Percentiles rank a stretch among this genome's conserved stretches.
These are phyloP conservation scores for Cornus controversa DNA, from an alignment of 148 eudicot genomes.

Conservation along the genomic window DNA sequence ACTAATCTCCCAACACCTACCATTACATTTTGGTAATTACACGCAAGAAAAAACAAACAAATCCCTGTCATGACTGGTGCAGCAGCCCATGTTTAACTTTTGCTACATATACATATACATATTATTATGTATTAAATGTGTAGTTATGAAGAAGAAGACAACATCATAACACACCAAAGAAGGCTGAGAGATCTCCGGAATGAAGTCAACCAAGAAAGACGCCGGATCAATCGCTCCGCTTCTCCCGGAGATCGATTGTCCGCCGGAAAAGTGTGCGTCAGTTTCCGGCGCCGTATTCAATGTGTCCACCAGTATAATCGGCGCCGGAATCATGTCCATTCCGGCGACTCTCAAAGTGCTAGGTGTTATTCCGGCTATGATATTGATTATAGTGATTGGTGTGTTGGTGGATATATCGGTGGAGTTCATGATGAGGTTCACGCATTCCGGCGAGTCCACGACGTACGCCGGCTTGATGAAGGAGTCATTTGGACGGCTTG, in stretches of 20 bases:
- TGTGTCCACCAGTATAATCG: slow-evolving; percentile 83
- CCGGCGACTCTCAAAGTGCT: slow-evolving; percentile 91
- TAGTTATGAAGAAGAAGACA: background rate
- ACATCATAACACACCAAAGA: too few species aligned
- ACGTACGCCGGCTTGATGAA: slow-evolving; percentile 90
- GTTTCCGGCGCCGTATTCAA: slow-evolving; percentile 82
- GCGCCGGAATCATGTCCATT: slow-evolving; percentile 94
- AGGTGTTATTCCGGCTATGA: slow-evolving; percentile 73
- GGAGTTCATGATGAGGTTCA: slow-evolving; percentile 69
- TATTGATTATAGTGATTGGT: slow-evolving; percentile 55
- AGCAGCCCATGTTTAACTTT: too few species aligned
- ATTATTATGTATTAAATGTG: too few species aligned
- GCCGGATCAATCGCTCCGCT: slow-evolving; percentile 32
- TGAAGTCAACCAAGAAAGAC: slow-evolving; percentile 15
- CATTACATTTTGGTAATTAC: too few species aligned
- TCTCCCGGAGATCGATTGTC: slow-evolving; percentile 23
- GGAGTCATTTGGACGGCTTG: slow-evolving; percentile 79
- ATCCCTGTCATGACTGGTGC: too few species aligned
- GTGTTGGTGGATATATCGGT: slow-evolving; percentile 73
- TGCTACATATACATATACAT: too few species aligned
- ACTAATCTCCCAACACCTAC: too few species aligned
- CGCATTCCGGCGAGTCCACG: slow-evolving; percentile 50
- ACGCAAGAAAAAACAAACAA: too few species aligned
- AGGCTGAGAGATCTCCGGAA: slow-evolving; percentile 5
- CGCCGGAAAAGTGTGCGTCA: slow-evolving; percentile 27